Evolutionary conservation across 2,329 filamentous ascomycete genomes (phyloP).

Genomic region (Sporothrix protearum): DNA sequence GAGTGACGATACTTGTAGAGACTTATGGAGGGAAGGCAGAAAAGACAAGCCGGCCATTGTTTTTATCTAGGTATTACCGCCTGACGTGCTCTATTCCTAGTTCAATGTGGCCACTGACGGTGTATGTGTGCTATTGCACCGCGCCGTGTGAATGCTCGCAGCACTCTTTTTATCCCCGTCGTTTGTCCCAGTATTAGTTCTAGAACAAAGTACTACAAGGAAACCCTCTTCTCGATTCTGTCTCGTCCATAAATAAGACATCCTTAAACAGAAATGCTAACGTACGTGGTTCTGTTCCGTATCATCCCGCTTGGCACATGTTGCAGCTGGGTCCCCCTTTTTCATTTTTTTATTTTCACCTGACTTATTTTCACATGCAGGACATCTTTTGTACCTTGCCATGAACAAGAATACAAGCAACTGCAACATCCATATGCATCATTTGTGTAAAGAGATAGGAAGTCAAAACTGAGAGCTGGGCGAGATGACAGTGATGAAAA

Average conservation of each 20-base stretch:
- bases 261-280: not conserved
- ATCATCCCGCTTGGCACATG: slow-evolving; percentile 5
- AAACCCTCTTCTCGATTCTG: not conserved
- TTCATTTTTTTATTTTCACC: not conserved
- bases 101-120: not conserved
- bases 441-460: no score
- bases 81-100: not conserved
- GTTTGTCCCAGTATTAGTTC: not conserved
- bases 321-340: not conserved
- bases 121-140: no score
- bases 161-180: not conserved
- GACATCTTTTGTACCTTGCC: not conserved
- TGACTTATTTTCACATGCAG: not conserved
- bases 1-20: not conserved
- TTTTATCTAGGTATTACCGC: not conserved
- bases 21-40: not conserved
- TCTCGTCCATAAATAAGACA: not conserved
- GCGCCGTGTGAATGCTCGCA: no score
- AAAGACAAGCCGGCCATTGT: not conserved
- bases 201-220: not conserved
- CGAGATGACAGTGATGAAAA: not conserved
- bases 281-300: not conserved
- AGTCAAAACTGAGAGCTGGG: not conserved
- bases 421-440: not conserved
- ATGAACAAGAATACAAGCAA: not conserved